These are phyloP conservation scores for Marasmius tenuissimus DNA, from an alignment of 1,284 basidiomycete species.

Conservation along the genomic window DNA sequence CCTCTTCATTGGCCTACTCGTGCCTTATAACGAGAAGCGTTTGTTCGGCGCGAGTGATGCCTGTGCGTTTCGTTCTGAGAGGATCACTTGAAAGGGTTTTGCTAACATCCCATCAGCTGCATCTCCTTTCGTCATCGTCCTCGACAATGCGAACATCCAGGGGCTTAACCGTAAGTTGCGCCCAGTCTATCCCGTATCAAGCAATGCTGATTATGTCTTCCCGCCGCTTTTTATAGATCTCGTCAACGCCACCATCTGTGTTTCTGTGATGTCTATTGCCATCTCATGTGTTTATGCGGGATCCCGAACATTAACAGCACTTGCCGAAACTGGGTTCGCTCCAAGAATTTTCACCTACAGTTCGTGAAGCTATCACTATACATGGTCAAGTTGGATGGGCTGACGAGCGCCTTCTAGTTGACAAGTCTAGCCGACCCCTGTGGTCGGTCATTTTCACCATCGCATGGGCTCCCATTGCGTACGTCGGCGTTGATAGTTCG, in stretches of 20 bases:
- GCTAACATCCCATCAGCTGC: constrained; percentile 33
- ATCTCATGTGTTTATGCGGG: constrained; percentile 69
- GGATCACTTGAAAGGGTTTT: not conserved
- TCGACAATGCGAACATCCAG: constrained; percentile 57
- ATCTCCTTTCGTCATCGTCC: constrained; percentile 67
- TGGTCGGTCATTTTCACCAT: constrained; percentile 37
- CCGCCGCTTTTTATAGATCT: constrained; percentile 32
- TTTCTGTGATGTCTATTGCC: constrained; percentile 71
- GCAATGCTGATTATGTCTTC: not conserved
- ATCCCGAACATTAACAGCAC: constrained; percentile 64
- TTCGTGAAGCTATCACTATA: constrained; percentile 4
- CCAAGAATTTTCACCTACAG: constrained; percentile 54
- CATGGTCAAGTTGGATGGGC: not conserved
- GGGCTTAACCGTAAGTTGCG: constrained; percentile 51
- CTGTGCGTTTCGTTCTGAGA: constrained; percentile 15
- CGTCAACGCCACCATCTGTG: constrained; percentile 71
- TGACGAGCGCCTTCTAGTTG: constrained; percentile 23
- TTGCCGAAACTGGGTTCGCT: constrained; percentile 68
- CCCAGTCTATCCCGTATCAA: not conserved
- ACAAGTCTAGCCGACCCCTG: constrained; percentile 43
- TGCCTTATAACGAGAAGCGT: constrained; percentile 51
- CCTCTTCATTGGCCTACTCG: constrained; percentile 43
- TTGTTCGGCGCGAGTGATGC: constrained; percentile 41
- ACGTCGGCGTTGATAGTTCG: constrained; percentile 33
- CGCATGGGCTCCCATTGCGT: constrained; percentile 37